Evolutionary conservation across 73 alveolate species (phyloP), one percentile per base, ranked within the genome.

Genomic region (Blepharisma japonicum): DNA sequence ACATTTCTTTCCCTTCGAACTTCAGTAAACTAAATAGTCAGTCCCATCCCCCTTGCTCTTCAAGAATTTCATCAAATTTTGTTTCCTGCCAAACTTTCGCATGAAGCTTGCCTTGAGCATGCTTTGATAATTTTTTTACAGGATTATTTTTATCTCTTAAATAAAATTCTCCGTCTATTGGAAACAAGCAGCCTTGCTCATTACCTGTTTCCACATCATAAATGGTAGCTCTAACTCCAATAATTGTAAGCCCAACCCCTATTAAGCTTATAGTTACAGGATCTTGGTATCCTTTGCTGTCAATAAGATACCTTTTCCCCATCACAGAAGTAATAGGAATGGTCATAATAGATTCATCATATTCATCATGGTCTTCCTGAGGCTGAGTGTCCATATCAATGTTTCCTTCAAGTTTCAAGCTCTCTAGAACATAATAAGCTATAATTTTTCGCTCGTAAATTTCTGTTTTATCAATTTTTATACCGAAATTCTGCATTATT

Each of bases 41-140:
- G 14, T 61, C 74, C 74, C 74, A 61, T 61, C 74, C 74, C 23
- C 23, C 23, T 20, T 25, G 47, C 47, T 61, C 23, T 61, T 61
- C 74, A n/a, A 61, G 39, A 2, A 61, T 61, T 61, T 61, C 74
- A n/a, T 14, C 49, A 8, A 61, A 61, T 5, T 61, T 61, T 2
- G 74, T 61, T 25, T 61, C 74, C 14, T n/a, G 50, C 42, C 42
- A 32, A 3, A 61, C 47, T 61, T 61, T 61, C 18, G 23, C 74
- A n/a, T 14, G n/a, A 5, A 61, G 74, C 2, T 8, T 39, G 2
- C 74, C 74, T 61, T 61, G 14, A n/a, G 74, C 49, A 14, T 61
- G 14, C 23, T 61, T 39, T 18, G 46, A 8, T 25, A 14, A 14
- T 61, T 61, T 61, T 14, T 14, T 9, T 0, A 14, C 23, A 1